Evolutionary conservation across 805 yeast species (phyloP).

Genomic region (Lipomyces yamadae): DNA sequence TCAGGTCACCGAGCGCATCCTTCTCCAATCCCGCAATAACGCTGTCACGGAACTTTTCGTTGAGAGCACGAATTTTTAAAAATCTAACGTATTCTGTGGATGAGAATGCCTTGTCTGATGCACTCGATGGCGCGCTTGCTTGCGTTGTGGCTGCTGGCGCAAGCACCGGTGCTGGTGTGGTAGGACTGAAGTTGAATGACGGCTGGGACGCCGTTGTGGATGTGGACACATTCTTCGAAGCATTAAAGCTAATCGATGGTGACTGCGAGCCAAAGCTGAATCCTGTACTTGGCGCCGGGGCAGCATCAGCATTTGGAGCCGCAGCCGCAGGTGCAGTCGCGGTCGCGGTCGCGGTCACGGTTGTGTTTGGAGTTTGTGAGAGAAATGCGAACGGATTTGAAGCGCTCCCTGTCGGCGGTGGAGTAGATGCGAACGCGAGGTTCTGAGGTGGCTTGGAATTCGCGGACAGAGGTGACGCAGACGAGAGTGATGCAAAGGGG

Average conservation of each 20-base stretch:
- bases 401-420: background rate
- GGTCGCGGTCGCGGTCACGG: too few relatives aligned
- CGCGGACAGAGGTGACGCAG: background rate
- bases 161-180: background rate
- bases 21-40: constrained; percentile 25
- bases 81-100: constrained; percentile 34
- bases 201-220: constrained; percentile 8
- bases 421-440: background rate
- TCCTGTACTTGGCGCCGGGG: constrained; percentile 11
- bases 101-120: constrained; percentile 2
- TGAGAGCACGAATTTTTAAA: constrained; percentile 38
- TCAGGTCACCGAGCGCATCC: constrained; percentile 36
- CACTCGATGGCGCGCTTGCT: constrained; percentile 11
- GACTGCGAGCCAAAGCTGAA: constrained; percentile 5
- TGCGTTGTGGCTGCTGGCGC: constrained; percentile 6
- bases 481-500: background rate
- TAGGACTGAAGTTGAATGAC: background rate
- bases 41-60: constrained; percentile 26
- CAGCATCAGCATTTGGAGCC: constrained; percentile 11
- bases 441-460: background rate
- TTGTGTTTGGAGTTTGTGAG: background rate
- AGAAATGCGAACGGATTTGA: background rate
- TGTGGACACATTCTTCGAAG: constrained; percentile 1
- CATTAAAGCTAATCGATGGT: background rate
- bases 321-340: background rate